Evolutionary conservation across 441 rosid genomes (phyloP).

Genomic region (Croton setiger): DNA sequence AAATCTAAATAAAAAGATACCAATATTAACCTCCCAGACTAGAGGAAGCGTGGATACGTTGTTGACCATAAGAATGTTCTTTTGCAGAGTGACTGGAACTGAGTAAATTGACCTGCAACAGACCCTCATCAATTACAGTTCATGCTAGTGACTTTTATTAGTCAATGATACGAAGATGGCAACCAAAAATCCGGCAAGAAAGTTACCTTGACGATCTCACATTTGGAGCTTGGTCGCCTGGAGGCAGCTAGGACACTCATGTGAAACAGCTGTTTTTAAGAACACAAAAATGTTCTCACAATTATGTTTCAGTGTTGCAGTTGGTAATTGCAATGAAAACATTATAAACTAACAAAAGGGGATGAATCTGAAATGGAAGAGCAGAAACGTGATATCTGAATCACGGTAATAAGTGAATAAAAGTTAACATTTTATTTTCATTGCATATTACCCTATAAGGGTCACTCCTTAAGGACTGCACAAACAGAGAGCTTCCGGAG

Average conservation of each 20-base stretch:
- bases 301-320: not conserved
- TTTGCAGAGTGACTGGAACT: conserved; percentile 24
- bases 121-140: conserved; percentile 5
- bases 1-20: not conserved
- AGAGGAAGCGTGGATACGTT: conserved; percentile 22
- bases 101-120: conserved; percentile 48
- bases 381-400: not conserved
- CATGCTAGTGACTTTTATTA: not conserved
- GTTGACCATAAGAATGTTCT: conserved; percentile 22
- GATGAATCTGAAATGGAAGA: not conserved
- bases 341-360: not conserved
- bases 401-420: not conserved
- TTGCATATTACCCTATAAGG: conserved; percentile 43
- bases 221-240: conserved; percentile 29
- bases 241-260: conserved; percentile 42
- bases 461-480: conserved; percentile 61
- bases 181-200: not conserved
- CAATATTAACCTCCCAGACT: conserved; percentile 40
- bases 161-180: not conserved
- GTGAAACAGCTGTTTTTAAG: conserved; percentile 42
- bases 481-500: conserved; percentile 39
- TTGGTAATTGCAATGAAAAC: not conserved
- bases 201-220: conserved; percentile 46
- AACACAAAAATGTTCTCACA: not conserved
- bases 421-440: not conserved